Base-by-base conservation (phyloP, 345 rosid species). In the Hypericum androsaemum region DNA sequence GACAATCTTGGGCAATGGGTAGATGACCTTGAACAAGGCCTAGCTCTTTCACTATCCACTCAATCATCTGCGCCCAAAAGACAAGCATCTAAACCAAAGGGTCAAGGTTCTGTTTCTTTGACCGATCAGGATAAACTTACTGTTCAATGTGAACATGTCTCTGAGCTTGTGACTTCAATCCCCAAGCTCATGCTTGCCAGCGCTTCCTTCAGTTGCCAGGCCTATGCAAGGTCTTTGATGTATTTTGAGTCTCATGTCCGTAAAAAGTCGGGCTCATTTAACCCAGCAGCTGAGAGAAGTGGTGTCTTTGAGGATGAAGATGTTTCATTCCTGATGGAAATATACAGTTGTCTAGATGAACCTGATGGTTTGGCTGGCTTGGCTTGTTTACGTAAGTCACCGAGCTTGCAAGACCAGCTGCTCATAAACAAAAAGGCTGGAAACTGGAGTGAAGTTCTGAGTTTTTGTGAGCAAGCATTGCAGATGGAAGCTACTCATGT, bases 1-100 rank as follows among this genome's bases (percentile, higher is more conserved):
- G 98, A 90, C 73, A 90, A 87, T 75, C 95, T 90, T 55, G 96
- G 95, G 61, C 96, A 90, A 72, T 90, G 98, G 98, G 87, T 81
- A 68, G 98, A 87, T 60, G 98, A 87, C 66, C 71, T 79, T 68
- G 77, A 80, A 58, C 96, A 84, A 60, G 95, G 78, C 58, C 69
- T 82, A 58, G 89, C 98, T 67, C 87, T 90, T 61, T 82, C 92
- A 28, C 78, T 71, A 42, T 72, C 94, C 55, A 40, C 72, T 43
- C 81, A 72, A 50, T 54, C 84, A 53, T 69, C 78, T 51, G 61
- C 81, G 48, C 71, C 82, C 55, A 82, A 64, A 72, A 92, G 79
- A 51, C 87, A 70, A 47, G 75, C 74, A 54, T 73, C 81, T 46
- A 87, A 72, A 65, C 65, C 67, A 42, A 87, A 77, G 77, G 79